Evolutionary conservation across 495 filamentous ascomycete species (phyloP).

Genomic region (Pyronema omphalodes): DNA sequence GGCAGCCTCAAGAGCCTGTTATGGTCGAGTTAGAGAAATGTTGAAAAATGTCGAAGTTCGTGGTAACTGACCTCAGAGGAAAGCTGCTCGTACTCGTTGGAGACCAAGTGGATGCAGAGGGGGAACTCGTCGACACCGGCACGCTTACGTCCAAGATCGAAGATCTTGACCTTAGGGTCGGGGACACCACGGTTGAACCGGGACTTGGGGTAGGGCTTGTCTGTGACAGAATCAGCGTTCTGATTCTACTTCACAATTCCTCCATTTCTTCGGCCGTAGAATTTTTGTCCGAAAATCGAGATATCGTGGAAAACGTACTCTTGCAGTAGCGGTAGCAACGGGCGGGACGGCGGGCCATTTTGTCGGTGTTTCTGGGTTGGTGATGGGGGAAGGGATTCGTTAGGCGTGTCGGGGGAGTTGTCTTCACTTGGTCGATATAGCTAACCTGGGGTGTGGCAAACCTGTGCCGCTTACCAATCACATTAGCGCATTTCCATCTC

Average conservation of each 20-base stretch:
- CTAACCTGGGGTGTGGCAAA: neutral
- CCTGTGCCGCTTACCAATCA: neutral
- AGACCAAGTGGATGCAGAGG: conserved; percentile 92
- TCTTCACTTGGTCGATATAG: neutral
- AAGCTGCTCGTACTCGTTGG: conserved; percentile 99
- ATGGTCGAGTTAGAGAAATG: neutral
- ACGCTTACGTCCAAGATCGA: conserved; percentile 97
- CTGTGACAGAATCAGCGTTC: conserved; percentile 8
- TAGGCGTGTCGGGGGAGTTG: neutral
- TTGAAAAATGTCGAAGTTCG: neutral
- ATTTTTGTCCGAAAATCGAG: neutral
- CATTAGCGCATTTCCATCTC: too few relatives aligned
- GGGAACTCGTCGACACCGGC: conserved; percentile 98
- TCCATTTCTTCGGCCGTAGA: neutral
- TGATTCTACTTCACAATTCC: neutral
- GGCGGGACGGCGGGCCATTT: conserved; percentile 95
- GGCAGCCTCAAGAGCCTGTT: conserved; percentile 74
- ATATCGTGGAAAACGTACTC: conserved; percentile 54
- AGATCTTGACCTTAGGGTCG: conserved; percentile 98
- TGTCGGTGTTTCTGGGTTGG: conserved; percentile 42
- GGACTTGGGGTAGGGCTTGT: conserved; percentile 93
- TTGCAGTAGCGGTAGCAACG: conserved; percentile 99
- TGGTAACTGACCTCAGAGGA: conserved; percentile 47
- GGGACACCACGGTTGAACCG: conserved; percentile 99
- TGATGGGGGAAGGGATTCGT: neutral